Conservation (phyloP, 1,284 basidiomycete species). For the Athelia psychrophila region DNA sequence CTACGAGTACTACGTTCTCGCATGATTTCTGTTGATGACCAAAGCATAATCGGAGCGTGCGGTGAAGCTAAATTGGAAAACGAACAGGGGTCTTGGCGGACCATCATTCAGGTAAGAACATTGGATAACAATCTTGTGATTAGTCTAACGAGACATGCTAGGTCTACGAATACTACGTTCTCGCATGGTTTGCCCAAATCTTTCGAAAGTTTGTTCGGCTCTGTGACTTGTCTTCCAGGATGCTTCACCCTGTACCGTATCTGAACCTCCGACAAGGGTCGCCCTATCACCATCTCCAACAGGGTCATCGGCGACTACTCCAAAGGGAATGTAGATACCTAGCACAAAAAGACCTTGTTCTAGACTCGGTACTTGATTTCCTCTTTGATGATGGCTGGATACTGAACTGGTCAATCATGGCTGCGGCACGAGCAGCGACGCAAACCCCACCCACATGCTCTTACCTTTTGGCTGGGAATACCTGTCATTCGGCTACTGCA, state of each 20-base stretch:
- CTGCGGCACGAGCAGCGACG: too few relatives aligned
- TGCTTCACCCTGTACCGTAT: constrained; percentile 98
- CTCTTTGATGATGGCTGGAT: constrained; percentile 87
- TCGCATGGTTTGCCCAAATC: constrained; percentile 97
- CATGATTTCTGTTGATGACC: constrained; percentile 89
- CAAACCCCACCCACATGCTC: too few relatives aligned
- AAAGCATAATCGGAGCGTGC: constrained; percentile 93
- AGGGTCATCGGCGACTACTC: constrained; percentile 96
- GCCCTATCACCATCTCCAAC: constrained; percentile 95
- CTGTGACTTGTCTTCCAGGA: constrained; percentile 95
- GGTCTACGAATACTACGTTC: constrained; percentile 99
- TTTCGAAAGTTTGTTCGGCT: constrained; percentile 95
- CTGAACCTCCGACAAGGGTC: constrained; percentile 93
- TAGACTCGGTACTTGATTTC: constrained; percentile 98
- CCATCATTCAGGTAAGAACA: constrained; percentile 84
- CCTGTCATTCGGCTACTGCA: too few relatives aligned
- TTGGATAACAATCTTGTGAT: not conserved
- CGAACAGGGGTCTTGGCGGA: constrained; percentile 92
- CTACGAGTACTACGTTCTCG: too few relatives aligned
- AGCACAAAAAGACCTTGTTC: constrained; percentile 97
- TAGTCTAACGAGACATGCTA: constrained; percentile 15
- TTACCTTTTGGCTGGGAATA: too few relatives aligned
- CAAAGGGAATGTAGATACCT: constrained; percentile 87
- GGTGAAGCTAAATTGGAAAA: constrained; percentile 95
- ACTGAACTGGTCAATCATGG: too few relatives aligned